A percentile compares a stretch with the other conserved stretches of the same genome.
These are phyloP conservation scores for Coemansia sp. DNA, from an alignment of 192 early-diverging fungal genomes.

Conservation along the genomic window DNA sequence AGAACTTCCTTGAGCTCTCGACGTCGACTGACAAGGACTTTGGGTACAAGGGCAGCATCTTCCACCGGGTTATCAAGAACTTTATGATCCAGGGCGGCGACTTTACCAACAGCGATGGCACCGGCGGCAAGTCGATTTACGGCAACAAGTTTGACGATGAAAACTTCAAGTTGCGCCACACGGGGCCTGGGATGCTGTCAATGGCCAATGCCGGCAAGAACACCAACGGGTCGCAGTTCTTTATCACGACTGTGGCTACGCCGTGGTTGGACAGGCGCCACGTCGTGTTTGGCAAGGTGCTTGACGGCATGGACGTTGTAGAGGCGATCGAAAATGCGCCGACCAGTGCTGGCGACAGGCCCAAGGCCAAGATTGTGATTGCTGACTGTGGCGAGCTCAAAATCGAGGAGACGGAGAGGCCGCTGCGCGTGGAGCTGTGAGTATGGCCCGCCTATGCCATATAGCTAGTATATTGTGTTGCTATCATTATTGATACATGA, in stretches of 20 bases:
- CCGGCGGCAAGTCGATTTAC: constrained; percentile 82
- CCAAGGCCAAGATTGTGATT: constrained; percentile 68
- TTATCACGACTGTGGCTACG: constrained; percentile 67
- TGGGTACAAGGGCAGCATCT: constrained; percentile 69
- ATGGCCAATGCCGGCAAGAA: constrained; percentile 79
- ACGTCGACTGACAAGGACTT: constrained; percentile 53
- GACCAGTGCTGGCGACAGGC: constrained; percentile 60
- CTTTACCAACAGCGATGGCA: constrained; percentile 75
- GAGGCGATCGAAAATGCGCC: constrained; percentile 61
- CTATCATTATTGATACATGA: background rate
- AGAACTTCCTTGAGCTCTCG: constrained; percentile 85
- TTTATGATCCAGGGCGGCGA: constrained; percentile 95
- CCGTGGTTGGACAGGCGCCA: constrained; percentile 77
- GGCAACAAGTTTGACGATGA: constrained; percentile 79
- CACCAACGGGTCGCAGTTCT: constrained; percentile 87
- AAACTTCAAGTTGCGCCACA: constrained; percentile 70
- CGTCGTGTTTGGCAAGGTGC: constrained; percentile 79
- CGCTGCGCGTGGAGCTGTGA: constrained; percentile 48
- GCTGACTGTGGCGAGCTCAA: constrained; percentile 71
- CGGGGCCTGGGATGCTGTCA: constrained; percentile 63
- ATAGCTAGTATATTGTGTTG: too few species aligned
- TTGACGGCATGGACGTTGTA: constrained; percentile 72
- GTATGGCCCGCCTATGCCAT: background rate
- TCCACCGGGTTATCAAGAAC: constrained; percentile 85
- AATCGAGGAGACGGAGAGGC: constrained; percentile 54